These are phyloP conservation scores for Neurospora sp. DNA, from an alignment of 495 filamentous ascomycete genomes.

Conservation along the genomic window DNA sequence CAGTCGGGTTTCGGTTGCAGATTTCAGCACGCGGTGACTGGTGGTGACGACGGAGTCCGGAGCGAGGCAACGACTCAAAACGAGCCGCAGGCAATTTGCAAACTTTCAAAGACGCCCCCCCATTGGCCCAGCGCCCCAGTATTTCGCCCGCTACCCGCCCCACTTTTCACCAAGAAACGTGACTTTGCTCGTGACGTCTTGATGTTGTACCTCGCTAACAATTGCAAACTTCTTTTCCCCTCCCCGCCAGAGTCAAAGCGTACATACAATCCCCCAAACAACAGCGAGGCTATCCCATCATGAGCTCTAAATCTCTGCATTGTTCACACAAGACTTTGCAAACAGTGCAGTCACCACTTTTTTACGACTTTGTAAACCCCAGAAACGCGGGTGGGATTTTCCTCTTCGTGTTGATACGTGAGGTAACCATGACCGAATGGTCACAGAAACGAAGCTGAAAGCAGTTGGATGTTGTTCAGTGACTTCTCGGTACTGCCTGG, in stretches of 20 bases:
- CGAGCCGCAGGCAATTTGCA: background rate
- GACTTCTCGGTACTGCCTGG: background rate
- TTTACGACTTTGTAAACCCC: background rate
- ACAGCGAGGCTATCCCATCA: background rate
- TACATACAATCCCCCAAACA: too few species aligned
- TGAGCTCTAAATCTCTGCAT: background rate
- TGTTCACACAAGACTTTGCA: background rate
- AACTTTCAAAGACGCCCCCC: background rate
- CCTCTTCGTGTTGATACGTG: too few species aligned
- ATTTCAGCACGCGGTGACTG: background rate
- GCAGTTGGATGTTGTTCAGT: background rate
- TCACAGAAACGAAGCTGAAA: background rate
- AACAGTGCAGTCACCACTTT: background rate
- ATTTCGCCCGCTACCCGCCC: background rate
- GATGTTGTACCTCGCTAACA: background rate
- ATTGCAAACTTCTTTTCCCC: background rate
- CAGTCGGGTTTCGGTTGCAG: background rate
- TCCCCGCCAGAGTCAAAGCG: background rate
- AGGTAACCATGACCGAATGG: too few species aligned
- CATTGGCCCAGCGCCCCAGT: background rate
- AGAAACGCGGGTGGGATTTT: background rate
- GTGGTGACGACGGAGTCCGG: background rate
- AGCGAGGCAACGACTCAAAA: background rate
- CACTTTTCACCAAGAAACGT: slow-evolving; percentile 12
- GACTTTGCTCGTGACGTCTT: slow-evolving; percentile 17